Conservation (phyloP, 2,329 filamentous ascomycete genomes). For the Neopestalotiopsis rosae region DNA sequence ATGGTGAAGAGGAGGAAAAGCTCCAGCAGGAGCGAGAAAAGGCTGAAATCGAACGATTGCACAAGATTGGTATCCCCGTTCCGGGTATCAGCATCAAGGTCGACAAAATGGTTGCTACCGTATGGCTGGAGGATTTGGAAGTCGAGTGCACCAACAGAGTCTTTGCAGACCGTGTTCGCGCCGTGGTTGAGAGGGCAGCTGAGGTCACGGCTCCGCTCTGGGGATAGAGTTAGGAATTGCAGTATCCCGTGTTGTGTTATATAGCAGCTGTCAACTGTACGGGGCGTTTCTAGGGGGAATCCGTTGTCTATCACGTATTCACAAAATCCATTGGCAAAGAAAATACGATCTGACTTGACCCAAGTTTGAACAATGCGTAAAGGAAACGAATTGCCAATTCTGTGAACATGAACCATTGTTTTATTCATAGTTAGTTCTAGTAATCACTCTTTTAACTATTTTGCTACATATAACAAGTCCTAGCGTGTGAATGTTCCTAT, state of each 20-base stretch:
- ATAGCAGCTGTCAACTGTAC: too few relatives aligned
- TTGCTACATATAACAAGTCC: neutral
- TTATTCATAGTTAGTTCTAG: neutral
- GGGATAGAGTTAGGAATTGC: constrained; percentile 42
- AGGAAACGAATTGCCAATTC: too few relatives aligned
- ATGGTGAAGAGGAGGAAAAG: constrained; percentile 47
- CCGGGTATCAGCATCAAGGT: constrained; percentile 87
- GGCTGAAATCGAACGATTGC: constrained; percentile 77
- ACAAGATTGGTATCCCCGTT: constrained; percentile 85
- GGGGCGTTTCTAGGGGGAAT: too few relatives aligned
- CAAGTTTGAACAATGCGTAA: too few relatives aligned
- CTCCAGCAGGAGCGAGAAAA: constrained; percentile 60
- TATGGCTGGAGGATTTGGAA: constrained; percentile 92
- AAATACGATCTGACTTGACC: too few relatives aligned
- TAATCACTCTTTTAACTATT: neutral
- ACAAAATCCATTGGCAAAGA: too few relatives aligned
- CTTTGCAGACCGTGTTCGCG: constrained; percentile 82
- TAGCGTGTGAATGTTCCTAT: neutral
- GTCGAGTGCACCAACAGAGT: constrained; percentile 84
- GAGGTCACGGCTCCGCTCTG: constrained; percentile 83
- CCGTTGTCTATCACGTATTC: too few relatives aligned
- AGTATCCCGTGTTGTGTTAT: neutral
- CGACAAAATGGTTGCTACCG: constrained; percentile 83
- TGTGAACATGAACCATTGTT: neutral
- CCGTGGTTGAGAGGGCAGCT: constrained; percentile 87